phyloP scores from a whole-genome alignment of 805 yeast genomes.

The Pichia exigua region DNA sequence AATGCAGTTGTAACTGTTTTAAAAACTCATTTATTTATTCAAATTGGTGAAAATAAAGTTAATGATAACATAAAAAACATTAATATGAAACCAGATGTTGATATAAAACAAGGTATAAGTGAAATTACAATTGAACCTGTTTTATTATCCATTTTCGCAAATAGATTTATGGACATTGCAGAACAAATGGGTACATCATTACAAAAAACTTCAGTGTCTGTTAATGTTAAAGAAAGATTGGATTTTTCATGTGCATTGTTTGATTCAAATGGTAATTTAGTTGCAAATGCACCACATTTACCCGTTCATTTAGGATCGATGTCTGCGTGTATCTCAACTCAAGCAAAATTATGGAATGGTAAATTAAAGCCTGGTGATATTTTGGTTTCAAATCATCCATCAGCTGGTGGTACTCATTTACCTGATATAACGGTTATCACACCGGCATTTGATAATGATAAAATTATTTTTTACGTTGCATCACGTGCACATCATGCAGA shows the following conservation, averaged over 20 bases:
- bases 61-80: not conserved
- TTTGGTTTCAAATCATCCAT: slow-evolving; percentile 71
- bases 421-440: slow-evolving; percentile 91
- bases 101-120: not conserved
- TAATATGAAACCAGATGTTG: not conserved
- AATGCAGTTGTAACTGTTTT: slow-evolving; percentile 46
- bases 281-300: slow-evolving; percentile 83
- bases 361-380: slow-evolving; percentile 68
- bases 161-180: slow-evolving; percentile 84
- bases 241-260: slow-evolving; percentile 84
- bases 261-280: slow-evolving; percentile 67
- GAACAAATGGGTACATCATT: slow-evolving; percentile 82
- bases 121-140: slow-evolving; percentile 52
- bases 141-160: slow-evolving; percentile 67
- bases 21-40: slow-evolving; percentile 45
- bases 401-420: slow-evolving; percentile 78
- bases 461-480: slow-evolving; percentile 79
- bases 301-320: slow-evolving; percentile 85
- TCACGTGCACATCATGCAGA: slow-evolving; percentile 96
- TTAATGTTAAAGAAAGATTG: slow-evolving; percentile 75
- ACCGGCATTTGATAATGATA: slow-evolving; percentile 64
- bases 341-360: slow-evolving; percentile 57
- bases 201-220: slow-evolving; percentile 72
- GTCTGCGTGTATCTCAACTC: slow-evolving; percentile 70
- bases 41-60: not conserved